A percentile compares a stretch with the other conserved stretches of the same genome.
Evolutionary conservation across 2,329 filamentous ascomycete species (phyloP).

Genomic region (Fusarium udum): DNA sequence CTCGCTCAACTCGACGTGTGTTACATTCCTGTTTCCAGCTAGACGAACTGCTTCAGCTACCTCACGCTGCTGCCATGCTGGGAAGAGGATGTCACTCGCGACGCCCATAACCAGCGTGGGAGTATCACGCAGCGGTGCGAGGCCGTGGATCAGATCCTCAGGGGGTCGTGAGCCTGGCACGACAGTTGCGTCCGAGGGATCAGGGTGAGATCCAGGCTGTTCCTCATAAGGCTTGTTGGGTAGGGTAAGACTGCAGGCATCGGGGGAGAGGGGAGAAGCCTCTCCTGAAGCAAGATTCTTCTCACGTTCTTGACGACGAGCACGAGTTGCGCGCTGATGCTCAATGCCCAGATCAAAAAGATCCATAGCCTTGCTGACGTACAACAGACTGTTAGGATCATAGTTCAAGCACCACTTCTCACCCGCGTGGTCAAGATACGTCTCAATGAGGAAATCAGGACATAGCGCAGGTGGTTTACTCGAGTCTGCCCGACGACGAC

Average conservation of each 20-base stretch:
- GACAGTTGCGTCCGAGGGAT: slow-evolving; percentile 43
- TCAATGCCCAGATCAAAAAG: slow-evolving; percentile 87
- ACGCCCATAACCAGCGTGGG: slow-evolving; percentile 92
- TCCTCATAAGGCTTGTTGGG: slow-evolving; percentile 89
- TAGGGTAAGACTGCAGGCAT: slow-evolving; percentile 78
- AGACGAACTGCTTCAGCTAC: slow-evolving; percentile 83
- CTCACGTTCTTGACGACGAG: slow-evolving; percentile 70
- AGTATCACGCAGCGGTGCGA: slow-evolving; percentile 76
- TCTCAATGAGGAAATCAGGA: slow-evolving; percentile 97
- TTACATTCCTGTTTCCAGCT: slow-evolving; percentile 82
- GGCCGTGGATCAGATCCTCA: slow-evolving; percentile 79
- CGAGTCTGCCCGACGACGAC: slow-evolving; percentile 84
- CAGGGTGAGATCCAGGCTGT: slow-evolving; percentile 65
- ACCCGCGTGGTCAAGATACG: slow-evolving; percentile 95
- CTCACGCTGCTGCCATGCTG: slow-evolving; percentile 97
- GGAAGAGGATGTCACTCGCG: slow-evolving; percentile 94
- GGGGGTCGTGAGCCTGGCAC: slow-evolving; percentile 66
- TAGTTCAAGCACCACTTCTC: slow-evolving; percentile 99
- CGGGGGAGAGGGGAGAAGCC: slow-evolving; percentile 54
- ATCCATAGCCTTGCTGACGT: slow-evolving; percentile 99
- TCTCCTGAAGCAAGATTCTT: slow-evolving; percentile 65
- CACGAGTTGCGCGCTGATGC: slow-evolving; percentile 70
- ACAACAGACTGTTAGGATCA: slow-evolving; percentile 93
- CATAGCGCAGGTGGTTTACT: slow-evolving; percentile 91
- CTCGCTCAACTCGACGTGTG: slow-evolving; percentile 90